Conservation (phyloP, 345 rosid genomes). For the Eucalyptus viminalis region DNA sequence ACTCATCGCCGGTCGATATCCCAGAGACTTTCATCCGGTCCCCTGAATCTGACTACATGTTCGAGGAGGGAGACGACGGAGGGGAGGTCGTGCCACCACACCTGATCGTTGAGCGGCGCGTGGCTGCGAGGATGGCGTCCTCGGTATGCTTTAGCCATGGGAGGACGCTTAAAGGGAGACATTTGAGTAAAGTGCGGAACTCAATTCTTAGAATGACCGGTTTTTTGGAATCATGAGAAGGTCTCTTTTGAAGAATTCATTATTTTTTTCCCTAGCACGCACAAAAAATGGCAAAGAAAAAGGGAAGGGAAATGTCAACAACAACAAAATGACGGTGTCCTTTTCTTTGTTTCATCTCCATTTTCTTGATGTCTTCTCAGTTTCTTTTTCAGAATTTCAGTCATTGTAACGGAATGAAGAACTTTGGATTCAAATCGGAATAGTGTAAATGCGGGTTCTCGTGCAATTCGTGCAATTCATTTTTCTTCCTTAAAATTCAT, state of each 20-base stretch:
- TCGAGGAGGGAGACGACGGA: slow-evolving; percentile 15
- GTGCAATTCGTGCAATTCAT: background rate
- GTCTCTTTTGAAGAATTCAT: background rate
- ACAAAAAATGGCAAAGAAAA: background rate
- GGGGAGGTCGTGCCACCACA: slow-evolving; percentile 53
- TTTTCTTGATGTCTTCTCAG: background rate
- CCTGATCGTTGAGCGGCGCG: slow-evolving; percentile 35
- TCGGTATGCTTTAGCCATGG: slow-evolving; percentile 76
- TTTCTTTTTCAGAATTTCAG: background rate
- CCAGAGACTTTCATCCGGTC: slow-evolving; percentile 1
- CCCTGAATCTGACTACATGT: background rate
- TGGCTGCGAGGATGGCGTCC: slow-evolving; percentile 56
- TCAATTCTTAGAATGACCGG: slow-evolving; percentile 82
- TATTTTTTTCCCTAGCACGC: background rate
- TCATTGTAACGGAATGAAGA: background rate
- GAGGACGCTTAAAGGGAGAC: slow-evolving; percentile 75
- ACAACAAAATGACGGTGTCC: background rate
- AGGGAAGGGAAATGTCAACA: background rate
- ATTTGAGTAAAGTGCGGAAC: slow-evolving; percentile 66
- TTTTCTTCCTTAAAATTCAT: background rate
- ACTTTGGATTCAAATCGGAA: background rate
- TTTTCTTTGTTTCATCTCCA: background rate
- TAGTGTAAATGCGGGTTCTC: background rate
- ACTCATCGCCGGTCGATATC: slow-evolving; percentile 15
- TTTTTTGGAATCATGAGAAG: slow-evolving; percentile 51